Evolutionary conservation across 1,284 basidiomycete species (phyloP).

Genomic region (Phlebopus sp.): DNA sequence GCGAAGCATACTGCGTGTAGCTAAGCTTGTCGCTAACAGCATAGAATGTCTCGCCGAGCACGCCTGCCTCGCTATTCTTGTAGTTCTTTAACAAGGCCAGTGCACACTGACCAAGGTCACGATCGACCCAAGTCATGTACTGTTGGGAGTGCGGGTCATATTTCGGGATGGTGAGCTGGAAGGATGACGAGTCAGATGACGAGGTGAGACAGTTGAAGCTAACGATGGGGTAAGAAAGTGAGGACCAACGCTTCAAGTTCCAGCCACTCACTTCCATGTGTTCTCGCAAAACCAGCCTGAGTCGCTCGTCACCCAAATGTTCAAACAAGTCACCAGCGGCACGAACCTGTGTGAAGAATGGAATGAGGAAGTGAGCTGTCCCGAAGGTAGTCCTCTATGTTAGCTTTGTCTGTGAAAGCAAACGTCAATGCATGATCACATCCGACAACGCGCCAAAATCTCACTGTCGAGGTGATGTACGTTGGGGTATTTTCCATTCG

Average conservation of each 20-base stretch:
- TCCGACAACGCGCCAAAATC: background rate
- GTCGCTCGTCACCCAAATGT: background rate
- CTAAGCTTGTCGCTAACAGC: slow-evolving; percentile 25
- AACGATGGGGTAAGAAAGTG: background rate
- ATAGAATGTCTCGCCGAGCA: slow-evolving; percentile 26
- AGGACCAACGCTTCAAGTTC: background rate
- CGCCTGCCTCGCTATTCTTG: slow-evolving; percentile 15
- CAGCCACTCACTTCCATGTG: slow-evolving; percentile 22
- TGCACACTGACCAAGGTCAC: slow-evolving; percentile 27
- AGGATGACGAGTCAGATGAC: slow-evolving; percentile 15
- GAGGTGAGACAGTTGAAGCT: slow-evolving; percentile 9
- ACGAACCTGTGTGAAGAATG: slow-evolving; percentile 22
- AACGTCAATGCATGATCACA: background rate
- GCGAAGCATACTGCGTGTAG: slow-evolving; percentile 19
- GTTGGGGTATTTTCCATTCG: slow-evolving; percentile 24
- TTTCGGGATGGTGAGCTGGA: slow-evolving; percentile 20
- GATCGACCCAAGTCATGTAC: slow-evolving; percentile 28
- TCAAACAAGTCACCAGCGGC: no score
- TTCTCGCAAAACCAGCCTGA: slow-evolving; percentile 33
- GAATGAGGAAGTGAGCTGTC: slow-evolving; percentile 25
- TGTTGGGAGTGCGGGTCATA: slow-evolving; percentile 19
- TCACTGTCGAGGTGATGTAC: slow-evolving; percentile 24
- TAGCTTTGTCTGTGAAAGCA: slow-evolving; percentile 26
- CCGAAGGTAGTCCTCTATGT: slow-evolving; percentile 28
- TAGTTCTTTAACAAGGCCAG: slow-evolving; percentile 32